Evolutionary conservation across 495 filamentous ascomycete species (phyloP).

Genomic region (Opeltia flavorubescens): DNA sequence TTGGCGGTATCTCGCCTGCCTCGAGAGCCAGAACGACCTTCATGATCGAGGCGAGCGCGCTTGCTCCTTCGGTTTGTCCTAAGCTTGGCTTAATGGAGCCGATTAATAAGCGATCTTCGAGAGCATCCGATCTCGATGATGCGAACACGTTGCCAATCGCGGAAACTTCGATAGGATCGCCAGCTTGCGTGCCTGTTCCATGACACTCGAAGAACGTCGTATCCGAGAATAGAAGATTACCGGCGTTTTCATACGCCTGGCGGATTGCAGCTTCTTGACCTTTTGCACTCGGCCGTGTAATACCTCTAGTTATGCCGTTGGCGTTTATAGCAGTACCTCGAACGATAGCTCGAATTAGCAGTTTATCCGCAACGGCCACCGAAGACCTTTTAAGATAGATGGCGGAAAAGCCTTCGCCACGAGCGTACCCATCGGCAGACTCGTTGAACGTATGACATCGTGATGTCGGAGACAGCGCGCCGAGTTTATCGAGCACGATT

Average conservation of each 20-base stretch:
- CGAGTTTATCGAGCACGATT: constrained; percentile 24
- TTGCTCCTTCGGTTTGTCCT: constrained; percentile 30
- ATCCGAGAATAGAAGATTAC: constrained; percentile 18
- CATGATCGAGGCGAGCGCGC: constrained; percentile 34
- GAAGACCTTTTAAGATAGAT: constrained; percentile 42
- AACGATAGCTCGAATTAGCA: constrained; percentile 45
- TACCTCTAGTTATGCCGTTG: constrained; percentile 12
- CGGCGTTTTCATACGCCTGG: constrained; percentile 9
- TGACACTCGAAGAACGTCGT: constrained; percentile 21
- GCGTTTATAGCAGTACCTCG: constrained; percentile 37
- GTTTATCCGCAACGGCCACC: constrained; percentile 34
- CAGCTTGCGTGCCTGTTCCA: constrained; percentile 14
- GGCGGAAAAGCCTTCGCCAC: constrained; percentile 43
- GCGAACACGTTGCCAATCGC: constrained; percentile 19
- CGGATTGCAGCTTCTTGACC: constrained; percentile 13
- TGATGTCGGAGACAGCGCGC: constrained; percentile 21
- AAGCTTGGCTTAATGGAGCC: constrained; percentile 16
- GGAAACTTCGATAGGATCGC: constrained; percentile 15
- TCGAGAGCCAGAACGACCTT: constrained; percentile 38
- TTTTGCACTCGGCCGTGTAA: constrained; percentile 15
- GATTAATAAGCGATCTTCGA: neutral
- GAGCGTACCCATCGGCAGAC: constrained; percentile 43
- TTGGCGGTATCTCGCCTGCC: constrained; percentile 32
- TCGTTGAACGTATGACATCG: constrained; percentile 44
- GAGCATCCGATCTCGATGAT: constrained; percentile 12